Evolutionary conservation across 1,284 basidiomycete species (phyloP), one percentile per base, ranked within the genome.

Genomic region (Ceratobasidium papillatum): DNA sequence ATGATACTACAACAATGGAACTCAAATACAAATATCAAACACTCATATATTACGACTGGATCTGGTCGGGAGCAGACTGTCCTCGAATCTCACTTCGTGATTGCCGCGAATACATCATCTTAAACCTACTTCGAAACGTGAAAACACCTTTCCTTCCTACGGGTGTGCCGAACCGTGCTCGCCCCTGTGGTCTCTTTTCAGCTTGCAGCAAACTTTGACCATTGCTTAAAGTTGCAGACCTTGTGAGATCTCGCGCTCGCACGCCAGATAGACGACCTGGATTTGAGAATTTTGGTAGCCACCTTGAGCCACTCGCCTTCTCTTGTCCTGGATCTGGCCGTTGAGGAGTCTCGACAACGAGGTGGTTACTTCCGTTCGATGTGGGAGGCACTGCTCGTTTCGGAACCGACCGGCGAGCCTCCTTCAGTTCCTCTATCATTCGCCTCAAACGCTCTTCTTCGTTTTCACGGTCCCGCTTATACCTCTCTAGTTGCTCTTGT

Each of bases 401-500:
- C 14, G 3, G 17, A 17, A 52, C 8, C 8, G 12, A 19, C 27
- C 22, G 34, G n/a, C 65, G 65, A 30, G 65, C 49, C 4, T 4
- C 49, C 27, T 32, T 38, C 17, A 71, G 68, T 27, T 47, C 27
- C 41, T 47, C 68, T 1, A 71, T 54, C 41, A 59, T 54, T n/a
- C 8, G 17, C 45, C 30, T n/a, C 27, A 71, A 41, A 1, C 41
- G 19, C 27, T n/a, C 22, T 22, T 45, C 56, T 32, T 71, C 68
- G 14, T 59, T 25, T 22, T 71, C 68, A 30, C 54, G 34, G 27
- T 71, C 56, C 8, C 56, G 52, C 56, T 49, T 58, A 43, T 58
- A 71, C n/a, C 68, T 22, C 36, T 61, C 68, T 2, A 71, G 68
- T 41, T 71, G 68, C 36, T 71, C 68, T 22, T 59, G 54, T n/a